Base-by-base conservation (phyloP, 148 eudicot genomes). In the Linanthus parryae region DNA sequence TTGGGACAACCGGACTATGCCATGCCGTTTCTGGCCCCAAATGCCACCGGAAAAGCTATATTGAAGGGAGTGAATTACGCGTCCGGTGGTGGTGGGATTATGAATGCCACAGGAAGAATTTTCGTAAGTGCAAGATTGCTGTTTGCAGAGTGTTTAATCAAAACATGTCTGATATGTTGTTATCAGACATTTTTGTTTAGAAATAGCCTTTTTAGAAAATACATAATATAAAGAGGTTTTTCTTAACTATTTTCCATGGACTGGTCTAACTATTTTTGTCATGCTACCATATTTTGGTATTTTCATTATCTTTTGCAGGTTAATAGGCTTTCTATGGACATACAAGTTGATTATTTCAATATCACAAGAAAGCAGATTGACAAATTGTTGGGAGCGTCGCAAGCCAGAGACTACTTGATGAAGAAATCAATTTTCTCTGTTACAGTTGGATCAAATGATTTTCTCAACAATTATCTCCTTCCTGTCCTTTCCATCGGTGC, bases 81-180 rank as follows among this genome's bases (percentile, higher is more conserved):
- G 20, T 92, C 98, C 0, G 98, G 99, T 20, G 99, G 94, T 19
- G 99, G 88, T 48, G 99, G 99, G 37, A 84, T 92, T 26, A 59
- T 92, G 58, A 92, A 92, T 40, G 94, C 78, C 28, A 87, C 96
- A 2, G 99, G 99, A 57, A 75, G 91, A 35, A 73, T 92, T 39
- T 92, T 92, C 65, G 99, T 92, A 72, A 71, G 90, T 54, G 16
- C 37, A n/a, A n/a, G n/a, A n/a, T n/a, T n/a, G n/a, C n/a, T n/a
- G n/a, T n/a, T n/a, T n/a, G n/a, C n/a, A n/a, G n/a, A n/a, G n/a
- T n/a, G n/a, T n/a, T n/a, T 2, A 37, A 37, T n/a, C 14, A 13
- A 13, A 4, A n/a, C 2, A 0, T 37, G 14, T 38, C n/a, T n/a
- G n/a, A n/a, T n/a, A n/a, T n/a, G n/a, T n/a, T n/a, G n/a, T n/a